phyloP scores from a whole-genome alignment of 495 filamentous ascomycete genomes.

The Aspergillus homomorphus region DNA sequence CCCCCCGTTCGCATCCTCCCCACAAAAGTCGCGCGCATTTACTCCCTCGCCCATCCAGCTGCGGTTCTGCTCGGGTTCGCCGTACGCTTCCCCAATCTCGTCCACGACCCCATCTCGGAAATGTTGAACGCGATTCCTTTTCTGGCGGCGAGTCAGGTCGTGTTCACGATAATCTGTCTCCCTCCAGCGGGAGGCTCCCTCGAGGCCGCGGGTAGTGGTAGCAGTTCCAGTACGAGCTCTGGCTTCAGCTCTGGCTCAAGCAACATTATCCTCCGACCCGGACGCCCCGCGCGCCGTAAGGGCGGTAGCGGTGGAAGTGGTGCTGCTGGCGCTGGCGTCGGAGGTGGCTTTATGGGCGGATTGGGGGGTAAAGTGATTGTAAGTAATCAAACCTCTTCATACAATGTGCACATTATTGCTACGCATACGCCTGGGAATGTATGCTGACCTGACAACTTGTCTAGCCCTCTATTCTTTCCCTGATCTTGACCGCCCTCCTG shows the following conservation, averaged over 20 bases:
- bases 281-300: constrained; percentile 29
- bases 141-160: constrained; percentile 61
- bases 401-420: not conserved
- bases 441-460: not conserved
- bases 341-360: not conserved
- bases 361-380: not conserved
- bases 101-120: constrained; percentile 65
- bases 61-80: constrained; percentile 60
- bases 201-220: not conserved
- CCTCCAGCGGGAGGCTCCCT: constrained; percentile 52
- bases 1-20: constrained; percentile 45
- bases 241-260: constrained; percentile 20
- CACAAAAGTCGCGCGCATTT: constrained; percentile 44
- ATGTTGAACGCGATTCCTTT: constrained; percentile 60
- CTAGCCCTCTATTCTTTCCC: constrained; percentile 61
- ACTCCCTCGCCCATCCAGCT: constrained; percentile 61
- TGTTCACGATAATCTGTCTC: constrained; percentile 69
- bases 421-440: not conserved
- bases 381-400: too few relatives aligned
- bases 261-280: constrained; percentile 18
- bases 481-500: constrained; percentile 62
- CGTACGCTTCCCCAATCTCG: constrained; percentile 61
- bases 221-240: not conserved
- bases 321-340: not conserved
- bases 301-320: constrained; percentile 18